Evolutionary conservation across 768 basidiomycete genomes (phyloP).

Genomic region (Astraeus odoratus): DNA sequence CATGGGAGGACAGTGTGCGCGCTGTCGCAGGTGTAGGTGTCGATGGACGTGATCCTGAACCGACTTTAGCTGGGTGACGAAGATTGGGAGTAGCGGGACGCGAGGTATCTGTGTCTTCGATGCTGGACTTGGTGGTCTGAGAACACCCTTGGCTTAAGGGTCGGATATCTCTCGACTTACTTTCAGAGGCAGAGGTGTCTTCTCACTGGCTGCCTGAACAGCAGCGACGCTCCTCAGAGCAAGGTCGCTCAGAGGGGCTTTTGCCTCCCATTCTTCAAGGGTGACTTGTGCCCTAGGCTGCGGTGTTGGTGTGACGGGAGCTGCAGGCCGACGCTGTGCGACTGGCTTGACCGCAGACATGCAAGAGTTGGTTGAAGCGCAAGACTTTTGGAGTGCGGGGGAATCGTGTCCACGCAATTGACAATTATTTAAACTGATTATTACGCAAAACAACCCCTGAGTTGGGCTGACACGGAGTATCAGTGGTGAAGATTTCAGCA

Average conservation of each 20-base stretch:
- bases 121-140: conserved; percentile 36
- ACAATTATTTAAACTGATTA: no score
- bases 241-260: conserved; percentile 65
- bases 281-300: conserved; percentile 45
- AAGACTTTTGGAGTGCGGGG: no score
- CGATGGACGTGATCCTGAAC: conserved; percentile 38
- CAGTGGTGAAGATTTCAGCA: no score
- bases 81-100: conserved; percentile 29
- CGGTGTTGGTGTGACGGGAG: conserved; percentile 18
- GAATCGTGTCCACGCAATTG: no score
- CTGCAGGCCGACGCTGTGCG: conserved; percentile 21
- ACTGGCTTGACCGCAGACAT: conserved; percentile 20
- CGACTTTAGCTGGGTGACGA: conserved; percentile 34
- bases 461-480: no score
- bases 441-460: no score
- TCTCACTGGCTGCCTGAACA: conserved; percentile 57
- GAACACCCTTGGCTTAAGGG: conserved; percentile 14
- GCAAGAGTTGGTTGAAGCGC: no score
- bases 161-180: conserved; percentile 35
- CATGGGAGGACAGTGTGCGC: conserved; percentile 33
- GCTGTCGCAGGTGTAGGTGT: conserved; percentile 27
- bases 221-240: conserved; percentile 59
- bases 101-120: conserved; percentile 29
- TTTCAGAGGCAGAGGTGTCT: conserved; percentile 64
- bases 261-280: conserved; percentile 89